A percentile compares a stretch with the other conserved stretches of the same genome.
Evolutionary conservation across 306 rosid species (phyloP).

Genomic region (Erythrophleum fordii): DNA sequence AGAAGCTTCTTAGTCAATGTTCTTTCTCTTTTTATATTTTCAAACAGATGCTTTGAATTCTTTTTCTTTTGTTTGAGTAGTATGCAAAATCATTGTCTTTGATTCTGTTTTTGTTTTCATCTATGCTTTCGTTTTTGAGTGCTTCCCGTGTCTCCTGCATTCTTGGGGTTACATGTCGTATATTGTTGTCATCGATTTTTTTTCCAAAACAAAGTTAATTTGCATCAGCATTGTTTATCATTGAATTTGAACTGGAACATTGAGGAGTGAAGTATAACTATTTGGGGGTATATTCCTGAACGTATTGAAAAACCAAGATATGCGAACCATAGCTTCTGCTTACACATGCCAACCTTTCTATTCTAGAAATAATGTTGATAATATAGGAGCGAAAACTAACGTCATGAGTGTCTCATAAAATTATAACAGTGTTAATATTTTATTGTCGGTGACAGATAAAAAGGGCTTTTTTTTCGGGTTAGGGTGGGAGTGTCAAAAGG

Average conservation of each 20-base stretch:
- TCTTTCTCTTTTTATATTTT: slow-evolving; percentile 4
- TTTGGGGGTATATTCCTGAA: not conserved
- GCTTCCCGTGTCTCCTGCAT: not conserved
- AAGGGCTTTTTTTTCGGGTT: slow-evolving; percentile 28
- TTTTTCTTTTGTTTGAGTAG: not conserved
- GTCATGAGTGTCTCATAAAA: not conserved
- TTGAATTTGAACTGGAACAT: not conserved
- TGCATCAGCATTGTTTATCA: not conserved
- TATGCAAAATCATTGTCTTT: not conserved
- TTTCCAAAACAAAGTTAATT: not conserved
- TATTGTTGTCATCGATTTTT: not conserved
- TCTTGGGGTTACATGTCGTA: not conserved
- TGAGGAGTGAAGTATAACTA: not conserved
- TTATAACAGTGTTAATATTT: slow-evolving; percentile 9
- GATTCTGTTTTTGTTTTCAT: not conserved
- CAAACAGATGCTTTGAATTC: not conserved
- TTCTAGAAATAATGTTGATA: not conserved
- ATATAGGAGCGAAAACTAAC: not conserved
- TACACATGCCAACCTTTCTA: not conserved
- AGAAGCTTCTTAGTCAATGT: not conserved
- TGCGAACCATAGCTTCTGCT: not conserved
- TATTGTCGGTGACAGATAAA: slow-evolving; percentile 33
- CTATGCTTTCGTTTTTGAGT: not conserved
- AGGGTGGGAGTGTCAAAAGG: slow-evolving; percentile 16
- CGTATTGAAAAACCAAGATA: not conserved